Percentiles rank a stretch among this genome's conserved stretches.
phyloP scores from a whole-genome alignment of 164 flowering plant genomes.

The Tetrastigma voinierianum region DNA sequence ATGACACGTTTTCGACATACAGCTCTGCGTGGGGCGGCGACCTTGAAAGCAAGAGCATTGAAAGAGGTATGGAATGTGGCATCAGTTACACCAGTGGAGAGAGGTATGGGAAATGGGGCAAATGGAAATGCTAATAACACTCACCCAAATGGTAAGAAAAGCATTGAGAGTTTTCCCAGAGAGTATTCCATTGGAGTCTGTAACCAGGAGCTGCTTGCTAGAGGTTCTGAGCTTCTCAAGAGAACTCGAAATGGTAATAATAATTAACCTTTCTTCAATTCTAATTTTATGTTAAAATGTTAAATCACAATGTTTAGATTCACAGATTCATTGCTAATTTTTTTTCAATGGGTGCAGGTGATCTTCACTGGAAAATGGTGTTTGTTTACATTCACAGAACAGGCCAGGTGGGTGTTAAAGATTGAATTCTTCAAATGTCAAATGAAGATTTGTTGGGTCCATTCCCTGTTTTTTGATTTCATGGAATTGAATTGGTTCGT shows the following conservation, averaged over 20 bases:
- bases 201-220: slow-evolving; percentile 53
- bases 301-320: neutral
- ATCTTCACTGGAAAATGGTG: slow-evolving; percentile 74
- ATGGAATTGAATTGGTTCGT: neutral
- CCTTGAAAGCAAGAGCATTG: slow-evolving; percentile 64
- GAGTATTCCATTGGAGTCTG: slow-evolving; percentile 36
- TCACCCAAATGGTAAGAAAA: slow-evolving; percentile 12
- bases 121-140: slow-evolving; percentile 11
- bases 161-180: slow-evolving; percentile 28
- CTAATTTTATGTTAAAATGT: neutral
- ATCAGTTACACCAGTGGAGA: slow-evolving; percentile 47
- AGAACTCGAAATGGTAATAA: slow-evolving; percentile 60
- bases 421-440: too few species aligned
- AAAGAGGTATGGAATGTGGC: slow-evolving; percentile 63
- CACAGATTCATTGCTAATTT: neutral
- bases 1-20: slow-evolving; percentile 4
- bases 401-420: slow-evolving; percentile 40
- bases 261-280: neutral
- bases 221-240: slow-evolving; percentile 67
- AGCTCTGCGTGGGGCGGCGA: slow-evolving; percentile 79
- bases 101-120: slow-evolving; percentile 14
- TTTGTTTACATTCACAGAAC: slow-evolving; percentile 57
- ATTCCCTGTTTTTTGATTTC: neutral
- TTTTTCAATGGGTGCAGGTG: slow-evolving; percentile 39
- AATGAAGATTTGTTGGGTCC: neutral